These are phyloP conservation scores for Phtheirospermum japonicum DNA, from an alignment of 257 asterid genomes.

Conservation along the genomic window DNA sequence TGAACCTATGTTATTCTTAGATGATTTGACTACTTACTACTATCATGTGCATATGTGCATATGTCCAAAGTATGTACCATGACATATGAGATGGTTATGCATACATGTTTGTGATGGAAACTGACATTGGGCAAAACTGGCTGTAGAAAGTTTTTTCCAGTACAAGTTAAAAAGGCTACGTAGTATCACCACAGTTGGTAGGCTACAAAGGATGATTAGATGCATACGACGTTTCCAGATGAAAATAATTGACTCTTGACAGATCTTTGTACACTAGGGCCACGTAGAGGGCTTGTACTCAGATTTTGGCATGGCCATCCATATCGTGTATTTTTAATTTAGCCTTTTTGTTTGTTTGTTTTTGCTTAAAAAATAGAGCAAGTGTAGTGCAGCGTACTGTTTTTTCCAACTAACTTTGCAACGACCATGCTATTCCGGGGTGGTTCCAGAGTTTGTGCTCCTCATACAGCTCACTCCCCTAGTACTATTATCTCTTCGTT, in stretches of 20 bases:
- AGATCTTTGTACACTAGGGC: slow-evolving; percentile 25
- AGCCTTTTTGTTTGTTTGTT: no score
- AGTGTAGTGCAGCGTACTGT: background rate
- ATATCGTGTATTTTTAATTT: no score
- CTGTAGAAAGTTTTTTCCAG: slow-evolving; percentile 10
- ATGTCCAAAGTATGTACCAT: slow-evolving; percentile 12
- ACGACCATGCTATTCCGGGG: background rate
- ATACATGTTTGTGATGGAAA: slow-evolving; percentile 27
- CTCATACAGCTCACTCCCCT: background rate
- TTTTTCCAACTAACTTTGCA: slow-evolving; percentile 3
- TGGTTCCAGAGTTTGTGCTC: slow-evolving; percentile 4
- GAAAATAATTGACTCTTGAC: slow-evolving; percentile 24
- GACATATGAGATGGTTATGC: slow-evolving; percentile 20
- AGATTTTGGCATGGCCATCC: background rate
- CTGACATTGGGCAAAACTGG: slow-evolving; percentile 18
- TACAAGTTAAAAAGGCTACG: slow-evolving; percentile 17
- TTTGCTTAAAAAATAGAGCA: no score
- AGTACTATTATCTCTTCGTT: slow-evolving; percentile 2
- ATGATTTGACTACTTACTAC: slow-evolving; percentile 11
- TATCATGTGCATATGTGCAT: slow-evolving; percentile 19
- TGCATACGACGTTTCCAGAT: slow-evolving; percentile 17
- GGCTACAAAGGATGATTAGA: slow-evolving; percentile 26
- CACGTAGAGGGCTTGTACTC: slow-evolving; percentile 15
- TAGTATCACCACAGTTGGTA: slow-evolving; percentile 25
- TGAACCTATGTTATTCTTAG: slow-evolving; percentile 5